phyloP scores from a whole-genome alignment of 257 asterid species.

The Solanum dulcamara region DNA sequence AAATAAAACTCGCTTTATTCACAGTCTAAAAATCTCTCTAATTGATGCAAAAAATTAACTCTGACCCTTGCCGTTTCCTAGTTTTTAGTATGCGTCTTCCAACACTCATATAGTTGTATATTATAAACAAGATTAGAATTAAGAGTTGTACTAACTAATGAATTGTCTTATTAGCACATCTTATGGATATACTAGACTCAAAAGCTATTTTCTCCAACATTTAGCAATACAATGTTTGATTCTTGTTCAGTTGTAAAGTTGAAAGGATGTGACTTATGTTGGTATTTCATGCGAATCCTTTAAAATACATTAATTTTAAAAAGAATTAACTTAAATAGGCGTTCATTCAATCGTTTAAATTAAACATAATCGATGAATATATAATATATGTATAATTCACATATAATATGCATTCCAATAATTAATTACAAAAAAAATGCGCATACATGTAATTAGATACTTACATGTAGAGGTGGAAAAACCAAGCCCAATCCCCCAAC shows the following conservation, averaged over 20 bases:
- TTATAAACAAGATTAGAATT: not conserved
- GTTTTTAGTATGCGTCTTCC: not conserved
- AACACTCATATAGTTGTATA: not conserved
- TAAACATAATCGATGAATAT: no score
- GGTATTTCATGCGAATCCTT: not conserved
- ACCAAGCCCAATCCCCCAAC: no score
- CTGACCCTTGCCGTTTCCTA: not conserved
- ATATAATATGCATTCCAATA: not conserved
- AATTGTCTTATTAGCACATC: not conserved
- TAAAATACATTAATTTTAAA: not conserved
- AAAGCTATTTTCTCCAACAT: not conserved
- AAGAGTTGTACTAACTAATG: not conserved
- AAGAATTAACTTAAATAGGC: not conserved
- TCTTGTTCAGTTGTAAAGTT: not conserved
- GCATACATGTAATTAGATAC: no score
- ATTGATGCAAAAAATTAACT: not conserved
- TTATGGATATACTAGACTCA: not conserved
- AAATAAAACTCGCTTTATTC: not conserved
- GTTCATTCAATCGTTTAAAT: no score
- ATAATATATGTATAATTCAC: no score
- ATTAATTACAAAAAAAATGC: no score
- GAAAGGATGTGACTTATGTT: not conserved
- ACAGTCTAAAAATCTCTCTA: not conserved
- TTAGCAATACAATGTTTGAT: not conserved
- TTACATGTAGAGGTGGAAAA: no score